These are phyloP conservation scores for Pythium dissotocum DNA, from an alignment of 352 stramenopile species.

Conservation along the genomic window DNA sequence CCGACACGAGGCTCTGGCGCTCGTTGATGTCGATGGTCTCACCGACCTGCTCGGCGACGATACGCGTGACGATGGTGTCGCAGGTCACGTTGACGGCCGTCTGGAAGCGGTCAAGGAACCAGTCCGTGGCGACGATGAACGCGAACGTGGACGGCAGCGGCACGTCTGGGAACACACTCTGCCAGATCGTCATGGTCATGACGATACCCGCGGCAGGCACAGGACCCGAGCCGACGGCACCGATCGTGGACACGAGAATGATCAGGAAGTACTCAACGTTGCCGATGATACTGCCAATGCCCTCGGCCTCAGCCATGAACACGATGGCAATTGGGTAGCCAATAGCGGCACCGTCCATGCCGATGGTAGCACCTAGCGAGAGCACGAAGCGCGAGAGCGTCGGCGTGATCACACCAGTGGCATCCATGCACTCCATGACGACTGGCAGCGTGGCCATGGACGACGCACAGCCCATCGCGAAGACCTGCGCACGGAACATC, in stretches of 20 bases:
- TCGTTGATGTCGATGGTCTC: slow-evolving; percentile 21
- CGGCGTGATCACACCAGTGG: slow-evolving; percentile 20
- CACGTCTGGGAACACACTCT: slow-evolving; percentile 30
- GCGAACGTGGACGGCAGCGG: slow-evolving; percentile 44
- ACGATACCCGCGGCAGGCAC: slow-evolving; percentile 33
- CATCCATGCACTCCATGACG: slow-evolving; percentile 34
- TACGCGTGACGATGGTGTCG: slow-evolving; percentile 49
- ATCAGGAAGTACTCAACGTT: slow-evolving; percentile 33
- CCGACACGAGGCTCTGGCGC: slow-evolving; percentile 12
- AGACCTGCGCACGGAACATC: slow-evolving; percentile 34
- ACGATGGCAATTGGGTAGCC: slow-evolving; percentile 32
- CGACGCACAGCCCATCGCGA: slow-evolving; percentile 37
- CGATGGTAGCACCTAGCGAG: slow-evolving; percentile 30
- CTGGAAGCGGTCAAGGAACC: slow-evolving; percentile 51
- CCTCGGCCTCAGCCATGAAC: slow-evolving; percentile 33
- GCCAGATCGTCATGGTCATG: slow-evolving; percentile 41
- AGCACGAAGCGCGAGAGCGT: slow-evolving; percentile 34
- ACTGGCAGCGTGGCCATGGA: slow-evolving; percentile 44
- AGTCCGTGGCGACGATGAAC: slow-evolving; percentile 60
- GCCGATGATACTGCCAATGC: slow-evolving; percentile 23
- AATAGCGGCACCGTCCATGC: slow-evolving; percentile 32
- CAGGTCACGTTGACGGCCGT: slow-evolving; percentile 55
- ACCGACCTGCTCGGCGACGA: slow-evolving; percentile 42
- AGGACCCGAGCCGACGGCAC: slow-evolving; percentile 27
- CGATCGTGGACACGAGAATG: slow-evolving; percentile 32